A percentile compares a stretch with the other conserved stretches of the same genome.
Conservation (phyloP, 805 yeast genomes). For the Myxozyma monticola region DNA sequence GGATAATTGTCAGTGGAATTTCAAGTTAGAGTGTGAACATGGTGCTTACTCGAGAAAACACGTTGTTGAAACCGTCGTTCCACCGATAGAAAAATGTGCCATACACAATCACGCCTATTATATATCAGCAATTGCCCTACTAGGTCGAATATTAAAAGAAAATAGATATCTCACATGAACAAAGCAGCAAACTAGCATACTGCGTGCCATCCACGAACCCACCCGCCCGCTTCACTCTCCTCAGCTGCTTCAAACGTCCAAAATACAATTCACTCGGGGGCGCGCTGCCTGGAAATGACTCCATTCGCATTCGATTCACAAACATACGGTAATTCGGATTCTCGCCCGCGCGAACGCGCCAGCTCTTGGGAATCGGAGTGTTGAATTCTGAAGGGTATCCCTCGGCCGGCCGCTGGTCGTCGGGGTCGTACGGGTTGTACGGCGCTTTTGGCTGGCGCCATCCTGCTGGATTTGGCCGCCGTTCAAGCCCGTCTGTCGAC, state of each 20-base stretch:
- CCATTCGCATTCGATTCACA: slow-evolving; percentile 68
- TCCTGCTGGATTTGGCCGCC: slow-evolving; percentile 76
- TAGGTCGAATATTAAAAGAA: not conserved
- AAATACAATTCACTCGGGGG: slow-evolving; percentile 74
- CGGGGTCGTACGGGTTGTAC: slow-evolving; percentile 80
- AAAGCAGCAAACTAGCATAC: slow-evolving; percentile 21
- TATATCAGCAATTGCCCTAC: slow-evolving; percentile 42
- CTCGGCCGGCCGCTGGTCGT: slow-evolving; percentile 72
- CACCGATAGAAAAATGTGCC: slow-evolving; percentile 75
- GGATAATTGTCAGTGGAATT: not conserved
- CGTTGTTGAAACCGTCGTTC: slow-evolving; percentile 81
- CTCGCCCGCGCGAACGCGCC: slow-evolving; percentile 28
- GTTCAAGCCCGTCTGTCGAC: no score
- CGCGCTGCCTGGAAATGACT: slow-evolving; percentile 69
- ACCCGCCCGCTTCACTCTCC: slow-evolving; percentile 59
- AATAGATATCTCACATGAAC: slow-evolving; percentile 11
- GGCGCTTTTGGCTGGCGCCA: slow-evolving; percentile 84
- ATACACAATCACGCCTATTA: slow-evolving; percentile 53
- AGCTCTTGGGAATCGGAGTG: slow-evolving; percentile 21
- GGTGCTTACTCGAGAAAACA: slow-evolving; percentile 51
- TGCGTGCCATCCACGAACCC: slow-evolving; percentile 44
- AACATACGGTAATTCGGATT: slow-evolving; percentile 25
- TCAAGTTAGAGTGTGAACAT: not conserved
- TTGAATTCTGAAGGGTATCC: slow-evolving; percentile 79
- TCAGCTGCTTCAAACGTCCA: slow-evolving; percentile 71